phyloP scores from a whole-genome alignment of 169 alveolate species.

The Pseudocohnilembus persalinus region DNA sequence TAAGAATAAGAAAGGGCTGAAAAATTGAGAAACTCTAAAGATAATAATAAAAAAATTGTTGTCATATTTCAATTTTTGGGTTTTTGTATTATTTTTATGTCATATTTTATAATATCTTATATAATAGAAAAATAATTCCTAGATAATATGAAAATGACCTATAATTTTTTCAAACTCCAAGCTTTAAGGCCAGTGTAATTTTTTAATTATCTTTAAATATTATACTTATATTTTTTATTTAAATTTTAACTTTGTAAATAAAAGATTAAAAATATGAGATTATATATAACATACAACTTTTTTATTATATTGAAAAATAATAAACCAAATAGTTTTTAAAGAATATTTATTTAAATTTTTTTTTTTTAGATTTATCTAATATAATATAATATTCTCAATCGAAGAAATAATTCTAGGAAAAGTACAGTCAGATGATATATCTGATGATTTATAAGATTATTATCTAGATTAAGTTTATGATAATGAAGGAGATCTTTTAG shows the following conservation, averaged over 20 bases:
- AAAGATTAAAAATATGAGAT: no score
- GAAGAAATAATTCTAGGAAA: neutral
- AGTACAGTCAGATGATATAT: neutral
- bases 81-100: slow-evolving; percentile 6
- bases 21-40: slow-evolving; percentile 19
- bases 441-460: slow-evolving; percentile 2
- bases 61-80: slow-evolving; percentile 9
- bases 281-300: no score
- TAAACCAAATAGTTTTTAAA: no score
- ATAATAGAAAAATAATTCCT: neutral
- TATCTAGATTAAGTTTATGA: slow-evolving; percentile 16
- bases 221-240: no score
- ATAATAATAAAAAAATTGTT: neutral
- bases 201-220: no score
- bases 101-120: neutral
- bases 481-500: slow-evolving; percentile 22
- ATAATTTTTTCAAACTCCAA: neutral
- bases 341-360: no score
- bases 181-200: neutral
- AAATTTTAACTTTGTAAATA: no score
- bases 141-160: neutral
- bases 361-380: neutral
- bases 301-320: no score
- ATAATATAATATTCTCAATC: neutral
- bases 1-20: slow-evolving; percentile 10